A percentile compares a stretch with the other conserved stretches of the same genome.
Conservation (phyloP, 129 eudicot species). For the Arctium minus region DNA sequence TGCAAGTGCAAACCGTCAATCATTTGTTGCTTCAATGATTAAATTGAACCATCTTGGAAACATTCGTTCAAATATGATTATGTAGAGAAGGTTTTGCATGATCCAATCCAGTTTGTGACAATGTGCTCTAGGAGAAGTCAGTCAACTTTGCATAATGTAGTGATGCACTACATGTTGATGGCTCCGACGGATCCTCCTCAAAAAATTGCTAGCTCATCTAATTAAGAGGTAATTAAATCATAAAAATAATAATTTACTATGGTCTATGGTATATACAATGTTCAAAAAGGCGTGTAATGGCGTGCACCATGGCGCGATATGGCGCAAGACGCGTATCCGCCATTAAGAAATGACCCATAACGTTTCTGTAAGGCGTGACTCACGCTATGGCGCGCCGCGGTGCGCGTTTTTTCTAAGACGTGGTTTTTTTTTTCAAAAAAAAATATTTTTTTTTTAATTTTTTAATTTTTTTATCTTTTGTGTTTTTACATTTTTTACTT, state of each 20-base stretch:
- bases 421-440: too few species aligned
- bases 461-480: too few species aligned
- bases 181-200: not conserved
- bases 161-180: not conserved
- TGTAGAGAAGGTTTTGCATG: not conserved
- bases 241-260: not conserved
- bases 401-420: too few species aligned
- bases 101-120: not conserved
- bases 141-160: not conserved
- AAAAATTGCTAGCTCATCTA: constrained; percentile 34
- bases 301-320: too few species aligned
- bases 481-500: too few species aligned
- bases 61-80: not conserved
- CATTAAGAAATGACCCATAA: too few species aligned
- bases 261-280: not conserved
- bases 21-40: not conserved
- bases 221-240: constrained; percentile 19
- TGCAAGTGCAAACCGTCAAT: not conserved
- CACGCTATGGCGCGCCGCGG: too few species aligned
- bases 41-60: not conserved
- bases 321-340: too few species aligned
- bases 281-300: too few species aligned
- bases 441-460: too few species aligned
- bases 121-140: not conserved
- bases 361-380: too few species aligned